Base-by-base conservation (phyloP, 2,329 filamentous ascomycete genomes). In the Fusarium oligoseptatum region DNA sequence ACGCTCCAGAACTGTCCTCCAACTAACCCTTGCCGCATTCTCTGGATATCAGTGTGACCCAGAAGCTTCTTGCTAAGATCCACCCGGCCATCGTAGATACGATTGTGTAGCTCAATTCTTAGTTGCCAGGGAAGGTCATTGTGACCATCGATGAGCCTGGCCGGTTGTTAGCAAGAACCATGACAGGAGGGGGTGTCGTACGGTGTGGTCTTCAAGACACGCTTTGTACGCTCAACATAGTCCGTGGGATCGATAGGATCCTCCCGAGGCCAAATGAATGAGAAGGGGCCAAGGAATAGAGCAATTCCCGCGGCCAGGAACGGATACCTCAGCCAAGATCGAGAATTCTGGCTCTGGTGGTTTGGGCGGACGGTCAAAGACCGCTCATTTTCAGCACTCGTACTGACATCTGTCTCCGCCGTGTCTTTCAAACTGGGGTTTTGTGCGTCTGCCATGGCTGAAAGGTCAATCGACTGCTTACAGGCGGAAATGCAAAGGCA, bases 1-100 rank as follows among this genome's bases (percentile, higher is more conserved):
- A 77, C 75, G 57, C 73, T 77, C 80, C 80, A 81, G 60, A 81
- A 81, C 57, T 81, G 80, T 3, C 78, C 76, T 12, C 79, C 80
- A 3, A 81, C 76, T 27, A 71, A 66, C 7, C 79, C 80, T 45
- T 79, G 67, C 15, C 73, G 72, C 76, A 81, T 79, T 7, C 80
- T 70, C 10, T 66, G 45, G 1, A 81, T 39, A 24, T 80, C 80
- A 2, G 79, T 80, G 56, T 81, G 78, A 2, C 73, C 71, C n/a
- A 78, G 64, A 14, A 77, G 64, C 24, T 61, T 72, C 52, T 73
- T 70, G 14, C 52, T 57, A 27, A 74, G 62, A 50, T 72, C 69
- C 6, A 71, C 56, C 5, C 36, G 34, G 10, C 66, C 62, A 29
- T 65, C 66, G 36, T 71, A 71, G 57, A 71, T 77, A 32, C 75